Evolutionary conservation across 192 early-diverging fungal species (phyloP).

Genomic region (Coemansia sp.): DNA sequence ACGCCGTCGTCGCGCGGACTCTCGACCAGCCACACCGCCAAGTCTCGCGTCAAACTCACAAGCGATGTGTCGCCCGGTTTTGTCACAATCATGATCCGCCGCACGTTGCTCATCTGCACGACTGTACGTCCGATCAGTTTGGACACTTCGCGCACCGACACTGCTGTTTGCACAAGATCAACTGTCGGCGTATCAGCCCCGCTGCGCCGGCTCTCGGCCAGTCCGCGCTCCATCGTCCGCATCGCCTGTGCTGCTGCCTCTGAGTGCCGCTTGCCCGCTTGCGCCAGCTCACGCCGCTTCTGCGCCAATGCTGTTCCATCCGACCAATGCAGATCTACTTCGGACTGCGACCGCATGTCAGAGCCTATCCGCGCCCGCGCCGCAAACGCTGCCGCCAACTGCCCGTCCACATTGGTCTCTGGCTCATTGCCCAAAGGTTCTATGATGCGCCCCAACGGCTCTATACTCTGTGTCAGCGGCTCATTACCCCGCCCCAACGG

Average conservation of each 20-base stretch:
- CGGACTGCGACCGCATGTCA: slow-evolving; percentile 11
- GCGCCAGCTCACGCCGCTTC: slow-evolving; percentile 39
- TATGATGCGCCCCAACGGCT: background rate
- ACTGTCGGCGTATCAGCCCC: slow-evolving; percentile 53
- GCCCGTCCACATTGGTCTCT: too few relatives aligned
- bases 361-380: background rate
- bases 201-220: slow-evolving; percentile 18
- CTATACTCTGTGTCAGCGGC: background rate
- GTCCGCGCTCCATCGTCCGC: slow-evolving; percentile 45
- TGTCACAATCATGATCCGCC: slow-evolving; percentile 71
- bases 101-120: slow-evolving; percentile 50
- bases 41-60: slow-evolving; percentile 65
- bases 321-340: slow-evolving; percentile 1
- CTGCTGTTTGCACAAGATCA: slow-evolving; percentile 65
- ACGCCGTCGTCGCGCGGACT: slow-evolving; percentile 9
- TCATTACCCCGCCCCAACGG: background rate
- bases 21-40: slow-evolving; percentile 67
- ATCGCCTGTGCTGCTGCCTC: slow-evolving; percentile 36
- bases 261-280: slow-evolving; percentile 31
- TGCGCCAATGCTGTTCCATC: slow-evolving; percentile 22
- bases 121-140: slow-evolving; percentile 66
- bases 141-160: slow-evolving; percentile 68
- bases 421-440: background rate
- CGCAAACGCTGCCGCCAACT: background rate
- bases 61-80: slow-evolving; percentile 70